Evolutionary conservation across 495 filamentous ascomycete genomes (phyloP), one percentile per base, ranked within the genome.

Genomic region (Trichoderma virens): DNA sequence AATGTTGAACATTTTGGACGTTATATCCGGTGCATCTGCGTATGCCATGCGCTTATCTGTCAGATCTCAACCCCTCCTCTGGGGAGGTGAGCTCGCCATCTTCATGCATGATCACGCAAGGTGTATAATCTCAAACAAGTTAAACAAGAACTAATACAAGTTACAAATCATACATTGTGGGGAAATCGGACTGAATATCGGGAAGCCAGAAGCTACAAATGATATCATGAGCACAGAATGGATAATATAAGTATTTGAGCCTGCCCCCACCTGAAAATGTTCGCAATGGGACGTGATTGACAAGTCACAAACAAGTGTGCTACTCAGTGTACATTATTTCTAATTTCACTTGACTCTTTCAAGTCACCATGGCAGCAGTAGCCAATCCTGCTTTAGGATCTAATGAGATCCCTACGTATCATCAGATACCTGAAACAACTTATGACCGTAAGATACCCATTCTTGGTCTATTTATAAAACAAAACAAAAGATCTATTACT

Each of bases 361-460:
- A 41, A 13, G 16, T 39, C 7, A 41, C 3, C 5, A 41, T 41
- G 38, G 38, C 6, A 41, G 18, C 38, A 3, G 38, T 41, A 16
- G 18, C 18, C 11, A 41, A 41, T 18, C 38, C 18, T 41, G 38
- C 38, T 3, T 18, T 16, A 18, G 38, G 38, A 5, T 18, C 38
- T 18, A 18, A 16, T 41, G 45, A 51, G 62, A 69, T 75, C 39
- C 74, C 73, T 6, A 70, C 71, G 0, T 78, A 78, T 54, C 64
- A 73, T 35, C 75, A 78, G 47, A 62, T 76, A 7, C 71, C 70
- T 0, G 75, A 78, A 66, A 78, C 75, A 7, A 66, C 71, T 47
- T 71, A 69, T 66, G 75, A 78, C 38, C 66, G 75, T 78, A 66
- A 66, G 74, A 62, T 25, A 35, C n/a, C n/a, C n/a, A n/a, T n/a